Conservation (phyloP, 345 rosid species). For the Zanthoxylum bungeanum region DNA sequence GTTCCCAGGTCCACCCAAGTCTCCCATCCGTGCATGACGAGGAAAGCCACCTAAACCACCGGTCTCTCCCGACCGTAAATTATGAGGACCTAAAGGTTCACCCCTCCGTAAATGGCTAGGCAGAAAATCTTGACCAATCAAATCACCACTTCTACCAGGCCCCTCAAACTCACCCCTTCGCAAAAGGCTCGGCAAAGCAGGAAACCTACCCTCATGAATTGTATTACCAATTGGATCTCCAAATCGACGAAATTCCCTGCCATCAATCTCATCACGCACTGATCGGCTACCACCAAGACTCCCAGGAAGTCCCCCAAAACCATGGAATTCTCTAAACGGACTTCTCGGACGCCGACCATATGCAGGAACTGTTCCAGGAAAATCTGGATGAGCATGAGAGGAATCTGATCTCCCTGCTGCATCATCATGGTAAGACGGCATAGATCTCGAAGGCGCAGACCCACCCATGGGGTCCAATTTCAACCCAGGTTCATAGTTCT, state of each 20-base stretch:
- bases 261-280: slow-evolving; percentile 36
- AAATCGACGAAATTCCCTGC: slow-evolving; percentile 38
- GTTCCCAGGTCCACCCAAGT: slow-evolving; percentile 37
- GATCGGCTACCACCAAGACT: slow-evolving; percentile 8
- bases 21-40: slow-evolving; percentile 41
- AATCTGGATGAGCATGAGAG: slow-evolving; percentile 26
- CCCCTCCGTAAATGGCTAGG: slow-evolving; percentile 47
- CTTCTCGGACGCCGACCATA: slow-evolving; percentile 49
- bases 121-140: slow-evolving; percentile 34
- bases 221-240: slow-evolving; percentile 31
- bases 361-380: slow-evolving; percentile 38
- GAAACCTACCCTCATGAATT: slow-evolving; percentile 41
- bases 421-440: slow-evolving; percentile 41
- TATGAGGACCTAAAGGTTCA: slow-evolving; percentile 47
- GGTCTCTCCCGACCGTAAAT: slow-evolving; percentile 30
- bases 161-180: slow-evolving; percentile 52
- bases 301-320: slow-evolving; percentile 40
- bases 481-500: slow-evolving; percentile 14
- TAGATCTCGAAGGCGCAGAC: slow-evolving; percentile 38
- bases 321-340: slow-evolving; percentile 47
- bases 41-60: slow-evolving; percentile 36
- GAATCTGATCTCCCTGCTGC: slow-evolving; percentile 36
- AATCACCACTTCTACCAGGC: slow-evolving; percentile 40
- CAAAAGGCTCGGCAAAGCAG: slow-evolving; percentile 34
- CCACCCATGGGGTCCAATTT: slow-evolving; percentile 32